Evolutionary conservation across 2,329 filamentous ascomycete species (phyloP), one percentile per base, ranked within the genome.

Genomic region (Xylaria sp.): DNA sequence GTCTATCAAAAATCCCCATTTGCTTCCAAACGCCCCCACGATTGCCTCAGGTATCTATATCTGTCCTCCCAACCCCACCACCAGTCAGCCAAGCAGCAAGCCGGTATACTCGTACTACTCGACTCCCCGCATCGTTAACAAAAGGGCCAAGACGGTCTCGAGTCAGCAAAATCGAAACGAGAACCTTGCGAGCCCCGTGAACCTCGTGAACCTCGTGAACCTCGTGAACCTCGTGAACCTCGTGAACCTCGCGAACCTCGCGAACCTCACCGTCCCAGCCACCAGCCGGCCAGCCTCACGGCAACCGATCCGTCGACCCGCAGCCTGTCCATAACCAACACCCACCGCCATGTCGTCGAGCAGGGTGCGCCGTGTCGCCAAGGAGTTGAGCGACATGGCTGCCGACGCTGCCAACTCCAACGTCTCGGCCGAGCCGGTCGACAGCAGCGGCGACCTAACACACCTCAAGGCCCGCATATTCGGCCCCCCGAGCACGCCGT

Each of bases 401-500:
- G 84, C 84, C 67, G 96, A 99, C 76, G 61, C 70, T 84, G 81
- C 77, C 63, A 87, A 88, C 68, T 96, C 93, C 22, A 90, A 92
- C 67, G 92, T 98, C 74, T 85, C 85, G 33, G 92, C 92, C 15
- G 83, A 88, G 60, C 85, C 89, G 0, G 81, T 89, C 64, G 85
- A 87, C 68, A 87, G 87, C 42, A 66, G 47, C 53, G 86, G 88
- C 69, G 91, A 94, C 79, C 82, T 98, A 63, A 93, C 90, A 65
- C 92, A 95, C 75, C 88, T 99, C 69, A 90, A 89, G 72, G 96
- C 95, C 65, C 87, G 89, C 64, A 96, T 99, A 78, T 86, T 86
- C 42, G 96, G 93, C 0, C 96, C 96, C 0, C 94, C 95, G 39
- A 94, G 96, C 71, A 97, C 95, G 1, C 94, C 96, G 0, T 99